Conservation (phyloP, 768 basidiomycete species). For the Mycena pura region DNA sequence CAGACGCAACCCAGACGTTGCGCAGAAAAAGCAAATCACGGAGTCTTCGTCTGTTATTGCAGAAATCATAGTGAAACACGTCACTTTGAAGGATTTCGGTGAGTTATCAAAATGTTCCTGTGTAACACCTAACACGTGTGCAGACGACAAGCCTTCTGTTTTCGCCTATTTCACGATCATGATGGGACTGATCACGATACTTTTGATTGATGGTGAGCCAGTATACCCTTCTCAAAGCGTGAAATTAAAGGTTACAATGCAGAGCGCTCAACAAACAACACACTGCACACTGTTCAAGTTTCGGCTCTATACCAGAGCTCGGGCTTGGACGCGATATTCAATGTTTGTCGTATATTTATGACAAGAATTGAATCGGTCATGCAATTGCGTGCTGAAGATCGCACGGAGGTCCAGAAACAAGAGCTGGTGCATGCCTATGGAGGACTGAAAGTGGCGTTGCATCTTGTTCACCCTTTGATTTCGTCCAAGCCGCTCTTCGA, state of each 20-base stretch:
- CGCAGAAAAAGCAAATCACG: conserved; percentile 79
- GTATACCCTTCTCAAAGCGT: conserved; percentile 3
- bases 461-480: conserved; percentile 77
- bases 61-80: conserved; percentile 72
- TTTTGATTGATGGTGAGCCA: conserved; percentile 56
- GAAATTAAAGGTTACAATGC: conserved; percentile 3
- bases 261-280: conserved; percentile 81
- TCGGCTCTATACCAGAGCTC: conserved; percentile 72
- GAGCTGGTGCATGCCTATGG: conserved; percentile 80
- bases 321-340: conserved; percentile 73
- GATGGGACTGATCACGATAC: conserved; percentile 50
- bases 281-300: conserved; percentile 84
- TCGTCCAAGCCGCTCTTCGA: conserved; percentile 85
- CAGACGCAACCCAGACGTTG: conserved; percentile 74
- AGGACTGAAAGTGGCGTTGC: conserved; percentile 81
- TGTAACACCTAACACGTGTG: conserved; percentile 15
- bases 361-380: conserved; percentile 62
- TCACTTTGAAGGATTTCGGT: conserved; percentile 63
- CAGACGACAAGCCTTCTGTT: conserved; percentile 38
- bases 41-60: conserved; percentile 76
- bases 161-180: conserved; percentile 57
- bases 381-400: conserved; percentile 58
- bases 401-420: conserved; percentile 61
- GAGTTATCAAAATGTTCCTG: conserved; percentile 30
- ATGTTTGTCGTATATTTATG: conserved; percentile 61